phyloP scores from a whole-genome alignment of 108 stramenopile genomes.

The Nannochloropsis granulata region DNA sequence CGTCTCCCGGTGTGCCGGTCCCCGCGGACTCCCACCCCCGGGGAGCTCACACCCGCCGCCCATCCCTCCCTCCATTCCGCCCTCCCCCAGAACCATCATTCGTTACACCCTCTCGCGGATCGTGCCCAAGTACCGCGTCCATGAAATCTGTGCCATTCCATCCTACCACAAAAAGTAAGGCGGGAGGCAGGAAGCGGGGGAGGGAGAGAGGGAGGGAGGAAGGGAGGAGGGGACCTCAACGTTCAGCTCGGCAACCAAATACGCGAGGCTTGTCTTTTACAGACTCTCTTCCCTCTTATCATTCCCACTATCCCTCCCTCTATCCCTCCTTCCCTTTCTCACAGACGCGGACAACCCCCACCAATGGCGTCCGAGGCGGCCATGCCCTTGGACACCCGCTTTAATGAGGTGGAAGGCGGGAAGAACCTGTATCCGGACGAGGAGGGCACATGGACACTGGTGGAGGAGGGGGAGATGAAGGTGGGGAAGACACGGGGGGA shows the following conservation, averaged over 20 bases:
- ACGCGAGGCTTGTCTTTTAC: too few species aligned
- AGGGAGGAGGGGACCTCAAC: slow-evolving; percentile 18
- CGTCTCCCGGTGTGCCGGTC: too few species aligned
- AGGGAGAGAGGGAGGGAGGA: not conserved
- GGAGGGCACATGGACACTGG: slow-evolving; percentile 52
- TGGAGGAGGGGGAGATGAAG: slow-evolving; percentile 51
- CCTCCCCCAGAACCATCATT: too few species aligned
- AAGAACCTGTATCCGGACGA: slow-evolving; percentile 23
- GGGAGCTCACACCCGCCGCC: too few species aligned
- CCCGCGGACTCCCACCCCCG: too few species aligned
- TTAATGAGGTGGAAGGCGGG: slow-evolving; percentile 29
- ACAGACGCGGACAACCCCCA: not conserved
- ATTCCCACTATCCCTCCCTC: not conserved
- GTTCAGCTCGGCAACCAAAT: too few species aligned
- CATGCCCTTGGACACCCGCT: not conserved
- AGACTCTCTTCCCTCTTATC: too few species aligned
- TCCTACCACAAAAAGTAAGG: not conserved
- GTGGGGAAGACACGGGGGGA: not conserved
- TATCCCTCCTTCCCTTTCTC: not conserved
- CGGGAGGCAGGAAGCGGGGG: not conserved
- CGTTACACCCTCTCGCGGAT: not conserved
- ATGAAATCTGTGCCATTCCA: not conserved
- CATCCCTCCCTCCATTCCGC: too few species aligned
- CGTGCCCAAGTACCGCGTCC: not conserved
- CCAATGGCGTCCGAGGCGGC: not conserved